Evolutionary conservation across 176 grass and related monocot genomes (phyloP).

Genomic region (Eragrostis curvula): DNA sequence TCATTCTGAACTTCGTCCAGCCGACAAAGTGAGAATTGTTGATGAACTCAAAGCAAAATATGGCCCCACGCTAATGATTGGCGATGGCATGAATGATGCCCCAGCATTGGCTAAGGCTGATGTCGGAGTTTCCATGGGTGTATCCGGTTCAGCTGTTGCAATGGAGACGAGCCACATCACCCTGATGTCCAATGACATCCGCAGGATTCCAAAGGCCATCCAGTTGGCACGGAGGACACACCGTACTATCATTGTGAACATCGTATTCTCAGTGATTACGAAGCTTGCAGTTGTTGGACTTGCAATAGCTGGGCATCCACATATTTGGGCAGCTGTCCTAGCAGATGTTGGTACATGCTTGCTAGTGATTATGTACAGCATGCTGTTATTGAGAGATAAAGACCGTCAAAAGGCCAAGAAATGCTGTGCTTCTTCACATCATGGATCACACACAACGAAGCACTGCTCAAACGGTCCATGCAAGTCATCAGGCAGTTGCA

Average conservation of each 20-base stretch:
- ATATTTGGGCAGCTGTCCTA: slow-evolving; percentile 94
- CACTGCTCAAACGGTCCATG: slow-evolving; percentile 44
- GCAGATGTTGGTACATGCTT: slow-evolving; percentile 98
- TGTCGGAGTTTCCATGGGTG: slow-evolving; percentile 94
- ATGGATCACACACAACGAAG: slow-evolving; percentile 45
- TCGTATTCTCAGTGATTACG: slow-evolving; percentile 74
- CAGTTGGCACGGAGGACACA: slow-evolving; percentile 73
- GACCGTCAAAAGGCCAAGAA: slow-evolving; percentile 54
- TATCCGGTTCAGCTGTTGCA: slow-evolving; percentile 94
- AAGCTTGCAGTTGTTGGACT: slow-evolving; percentile 75
- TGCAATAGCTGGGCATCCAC: slow-evolving; percentile 72
- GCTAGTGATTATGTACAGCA: slow-evolving; percentile 96
- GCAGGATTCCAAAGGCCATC: slow-evolving; percentile 76
- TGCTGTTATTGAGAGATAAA: slow-evolving; percentile 71
- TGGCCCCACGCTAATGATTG: slow-evolving; percentile 85
- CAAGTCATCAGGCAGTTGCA: slow-evolving; percentile 26
- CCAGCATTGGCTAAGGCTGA: slow-evolving; percentile 83
- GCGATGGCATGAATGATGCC: slow-evolving; percentile 98
- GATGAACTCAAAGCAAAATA: slow-evolving; percentile 67
- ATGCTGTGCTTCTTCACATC: slow-evolving; percentile 52
- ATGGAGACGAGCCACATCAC: slow-evolving; percentile 95
- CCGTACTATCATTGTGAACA: slow-evolving; percentile 72
- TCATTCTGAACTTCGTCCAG: slow-evolving; percentile 82
- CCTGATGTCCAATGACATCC: slow-evolving; percentile 95
- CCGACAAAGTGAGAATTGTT: slow-evolving; percentile 86